Conservation (phyloP, 225 moss, liverwort and hornwort species). For the Sphagnum contortum region DNA sequence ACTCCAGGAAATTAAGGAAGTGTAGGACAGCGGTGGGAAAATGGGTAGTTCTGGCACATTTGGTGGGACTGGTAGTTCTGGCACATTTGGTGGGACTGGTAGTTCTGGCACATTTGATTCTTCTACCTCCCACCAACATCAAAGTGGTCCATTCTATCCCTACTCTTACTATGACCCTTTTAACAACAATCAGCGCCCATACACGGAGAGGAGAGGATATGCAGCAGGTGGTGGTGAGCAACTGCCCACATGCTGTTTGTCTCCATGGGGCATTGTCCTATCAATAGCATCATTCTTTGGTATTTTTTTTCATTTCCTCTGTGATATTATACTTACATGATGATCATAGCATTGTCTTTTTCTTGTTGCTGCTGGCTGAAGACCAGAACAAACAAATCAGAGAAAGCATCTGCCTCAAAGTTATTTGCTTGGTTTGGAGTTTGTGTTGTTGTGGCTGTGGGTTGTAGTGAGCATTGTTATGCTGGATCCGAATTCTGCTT, state of each 20-base stretch:
- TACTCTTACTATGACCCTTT: conserved; percentile 12
- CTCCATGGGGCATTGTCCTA: background rate
- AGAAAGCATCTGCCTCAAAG: too few species aligned
- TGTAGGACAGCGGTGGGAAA: too few species aligned
- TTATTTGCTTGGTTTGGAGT: too few species aligned
- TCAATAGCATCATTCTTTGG: conserved; percentile 6
- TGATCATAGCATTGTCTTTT: background rate
- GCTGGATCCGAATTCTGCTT: background rate
- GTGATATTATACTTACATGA: background rate
- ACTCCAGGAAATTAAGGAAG: too few species aligned
- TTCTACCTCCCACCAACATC: conserved; percentile 4
- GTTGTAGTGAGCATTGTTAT: background rate
- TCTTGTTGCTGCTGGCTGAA: background rate
- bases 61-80: too few species aligned
- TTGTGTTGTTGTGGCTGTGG: too few species aligned
- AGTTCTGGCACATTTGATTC: conserved; percentile 16
- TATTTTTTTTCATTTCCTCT: conserved; percentile 1
- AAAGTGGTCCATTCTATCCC: conserved; percentile 2
- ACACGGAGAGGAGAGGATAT: conserved; percentile 5
- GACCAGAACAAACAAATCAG: too few species aligned
- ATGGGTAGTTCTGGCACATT: too few species aligned
- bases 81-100: too few species aligned
- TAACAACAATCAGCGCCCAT: conserved; percentile 24
- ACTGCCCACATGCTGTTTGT: conserved; percentile 10
- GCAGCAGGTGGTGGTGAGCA: background rate